phyloP scores from a whole-genome alignment of 345 rosid species.

The Dipteronia sinensis region DNA sequence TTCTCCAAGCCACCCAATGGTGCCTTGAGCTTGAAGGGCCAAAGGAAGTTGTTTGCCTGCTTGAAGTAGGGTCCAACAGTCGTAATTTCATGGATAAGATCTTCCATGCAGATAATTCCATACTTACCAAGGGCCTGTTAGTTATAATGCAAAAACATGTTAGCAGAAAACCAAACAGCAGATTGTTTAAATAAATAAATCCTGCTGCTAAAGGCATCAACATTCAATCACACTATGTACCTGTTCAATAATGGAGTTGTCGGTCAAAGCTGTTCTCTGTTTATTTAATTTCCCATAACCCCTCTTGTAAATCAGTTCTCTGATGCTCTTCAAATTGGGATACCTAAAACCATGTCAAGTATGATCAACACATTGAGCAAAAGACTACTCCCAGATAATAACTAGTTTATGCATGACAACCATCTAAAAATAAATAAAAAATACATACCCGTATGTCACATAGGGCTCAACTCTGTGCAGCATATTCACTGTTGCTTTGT shows the following conservation, averaged over 20 bases:
- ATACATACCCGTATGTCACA: conserved; percentile 82
- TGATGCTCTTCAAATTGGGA: conserved; percentile 90
- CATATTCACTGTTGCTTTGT: conserved; percentile 92
- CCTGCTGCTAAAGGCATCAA: not conserved
- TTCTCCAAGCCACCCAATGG: conserved; percentile 83
- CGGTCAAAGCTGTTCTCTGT: conserved; percentile 78
- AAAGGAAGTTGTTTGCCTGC: conserved; percentile 84
- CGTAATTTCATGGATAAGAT: conserved; percentile 82
- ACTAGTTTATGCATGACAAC: not conserved
- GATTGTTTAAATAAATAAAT: not conserved
- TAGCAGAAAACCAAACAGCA: not conserved
- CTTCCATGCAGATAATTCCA: conserved; percentile 78
- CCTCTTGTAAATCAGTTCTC: conserved; percentile 85
- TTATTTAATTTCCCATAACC: conserved; percentile 85
- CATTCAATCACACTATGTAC: conserved; percentile 27
- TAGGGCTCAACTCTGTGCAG: conserved; percentile 92
- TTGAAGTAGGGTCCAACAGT: conserved; percentile 94
- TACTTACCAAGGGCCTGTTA: conserved; percentile 66
- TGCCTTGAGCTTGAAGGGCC: conserved; percentile 97
- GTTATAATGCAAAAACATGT: too few relatives aligned
- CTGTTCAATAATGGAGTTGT: conserved; percentile 79
- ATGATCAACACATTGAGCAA: not conserved
- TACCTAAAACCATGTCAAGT: conserved; percentile 43
- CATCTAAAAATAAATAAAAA: not conserved
- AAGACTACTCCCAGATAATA: not conserved